Percentiles rank a stretch among this genome's conserved stretches.
These are phyloP conservation scores for Microcyclospora tardicrescens DNA, from an alignment of 2,329 filamentous ascomycete genomes.

Conservation along the genomic window DNA sequence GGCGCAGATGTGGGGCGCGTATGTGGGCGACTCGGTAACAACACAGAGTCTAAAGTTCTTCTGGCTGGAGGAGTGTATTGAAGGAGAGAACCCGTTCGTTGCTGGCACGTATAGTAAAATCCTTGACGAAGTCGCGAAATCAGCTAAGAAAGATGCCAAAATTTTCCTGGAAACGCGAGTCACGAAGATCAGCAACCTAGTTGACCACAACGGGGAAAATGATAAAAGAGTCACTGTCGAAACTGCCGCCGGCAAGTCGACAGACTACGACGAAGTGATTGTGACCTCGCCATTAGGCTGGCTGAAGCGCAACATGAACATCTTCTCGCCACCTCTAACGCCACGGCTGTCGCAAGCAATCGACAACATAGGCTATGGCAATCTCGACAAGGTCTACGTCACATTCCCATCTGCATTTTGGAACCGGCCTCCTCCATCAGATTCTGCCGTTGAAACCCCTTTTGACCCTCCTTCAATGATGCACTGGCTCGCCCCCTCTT, in stretches of 20 bases:
- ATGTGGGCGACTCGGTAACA: slow-evolving; percentile 51
- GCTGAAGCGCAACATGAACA: slow-evolving; percentile 45
- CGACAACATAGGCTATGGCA: slow-evolving; percentile 53
- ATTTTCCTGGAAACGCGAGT: slow-evolving; percentile 40
- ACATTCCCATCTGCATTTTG: slow-evolving; percentile 69
- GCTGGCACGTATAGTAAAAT: slow-evolving; percentile 48
- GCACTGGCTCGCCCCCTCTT: slow-evolving; percentile 61
- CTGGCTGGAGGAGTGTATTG: slow-evolving; percentile 66
- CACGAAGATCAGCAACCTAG: slow-evolving; percentile 25
- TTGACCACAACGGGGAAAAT: background rate
- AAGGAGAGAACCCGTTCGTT: slow-evolving; percentile 54
- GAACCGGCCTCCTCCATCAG: slow-evolving; percentile 26
- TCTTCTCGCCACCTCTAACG: slow-evolving; percentile 50
- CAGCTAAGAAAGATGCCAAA: slow-evolving; percentile 42
- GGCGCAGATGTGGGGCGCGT: slow-evolving; percentile 57
- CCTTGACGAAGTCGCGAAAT: slow-evolving; percentile 45
- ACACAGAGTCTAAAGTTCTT: slow-evolving; percentile 62
- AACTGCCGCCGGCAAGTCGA: slow-evolving; percentile 31
- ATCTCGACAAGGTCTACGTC: slow-evolving; percentile 52
- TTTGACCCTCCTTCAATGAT: slow-evolving; percentile 37
- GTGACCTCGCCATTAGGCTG: slow-evolving; percentile 57
- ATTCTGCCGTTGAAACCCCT: background rate
- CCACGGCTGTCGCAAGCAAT: slow-evolving; percentile 47
- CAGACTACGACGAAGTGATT: slow-evolving; percentile 55
- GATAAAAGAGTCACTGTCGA: slow-evolving; percentile 34